Evolutionary conservation across 768 basidiomycete species (phyloP).

Genomic region (Mycena albidolilacea): DNA sequence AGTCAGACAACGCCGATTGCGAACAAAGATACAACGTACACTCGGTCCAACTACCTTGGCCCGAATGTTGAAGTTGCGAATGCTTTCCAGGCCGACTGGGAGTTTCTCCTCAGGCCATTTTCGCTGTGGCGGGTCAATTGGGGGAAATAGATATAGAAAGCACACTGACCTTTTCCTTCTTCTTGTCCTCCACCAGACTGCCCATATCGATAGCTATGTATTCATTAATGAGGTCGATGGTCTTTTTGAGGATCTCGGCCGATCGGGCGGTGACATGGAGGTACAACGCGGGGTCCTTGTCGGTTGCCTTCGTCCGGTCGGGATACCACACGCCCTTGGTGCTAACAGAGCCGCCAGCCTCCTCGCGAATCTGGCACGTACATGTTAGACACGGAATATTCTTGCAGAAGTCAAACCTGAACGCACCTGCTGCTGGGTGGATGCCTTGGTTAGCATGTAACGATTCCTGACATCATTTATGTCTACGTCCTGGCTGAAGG

Average conservation of each 20-base stretch:
- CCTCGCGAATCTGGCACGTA: constrained; percentile 80
- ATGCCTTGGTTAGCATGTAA: constrained; percentile 93
- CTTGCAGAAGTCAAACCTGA: constrained; percentile 22
- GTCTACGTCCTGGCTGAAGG: constrained; percentile 77
- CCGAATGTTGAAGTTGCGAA: constrained; percentile 97
- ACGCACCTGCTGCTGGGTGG: constrained; percentile 91
- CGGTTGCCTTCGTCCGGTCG: constrained; percentile 90
- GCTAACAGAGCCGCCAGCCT: constrained; percentile 92
- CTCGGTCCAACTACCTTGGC: constrained; percentile 98
- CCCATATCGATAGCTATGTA: constrained; percentile 83
- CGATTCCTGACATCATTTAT: constrained; percentile 84
- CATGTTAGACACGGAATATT: not conserved
- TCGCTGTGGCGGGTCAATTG: constrained; percentile 60
- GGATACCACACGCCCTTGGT: constrained; percentile 98
- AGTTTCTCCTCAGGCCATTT: constrained; percentile 99
- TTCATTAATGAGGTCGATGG: constrained; percentile 81
- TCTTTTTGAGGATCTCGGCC: constrained; percentile 74
- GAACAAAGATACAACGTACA: constrained; percentile 59
- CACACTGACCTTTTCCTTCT: constrained; percentile 74
- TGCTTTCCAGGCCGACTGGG: constrained; percentile 88
- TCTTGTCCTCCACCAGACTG: constrained; percentile 85
- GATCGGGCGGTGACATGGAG: constrained; percentile 90
- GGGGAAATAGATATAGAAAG: not conserved
- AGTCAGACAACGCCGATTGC: not conserved
- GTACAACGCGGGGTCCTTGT: constrained; percentile 94